Evolutionary conservation across 768 basidiomycete genomes (phyloP), one percentile per base, ranked within the genome.

Genomic region (Termitomyces titanicus): DNA sequence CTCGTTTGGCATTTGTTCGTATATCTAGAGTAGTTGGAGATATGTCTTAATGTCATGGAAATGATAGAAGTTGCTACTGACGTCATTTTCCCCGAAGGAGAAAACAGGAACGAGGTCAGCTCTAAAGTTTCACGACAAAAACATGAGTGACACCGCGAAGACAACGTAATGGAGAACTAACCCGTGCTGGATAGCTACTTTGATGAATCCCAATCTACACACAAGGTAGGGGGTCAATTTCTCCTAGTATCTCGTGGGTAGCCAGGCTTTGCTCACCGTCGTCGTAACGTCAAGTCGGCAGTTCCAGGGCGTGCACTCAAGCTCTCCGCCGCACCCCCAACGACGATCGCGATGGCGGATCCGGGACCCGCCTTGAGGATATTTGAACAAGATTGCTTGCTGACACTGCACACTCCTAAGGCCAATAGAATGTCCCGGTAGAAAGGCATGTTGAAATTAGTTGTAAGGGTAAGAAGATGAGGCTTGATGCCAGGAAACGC

Each of bases 61-160:
- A 22, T 33, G 7, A n/a, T 27, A 38, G 22, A 24, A 4, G 35
- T 35, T 10, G 17, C 9, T 18, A 54, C 83, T 65, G 58, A 95
- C 95, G 69, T 98, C 97, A 68, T 98, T 98, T 76, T 99, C 97
- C 12, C 97, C 97, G 63, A 99, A 99, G 5, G 93, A 95, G 66
- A 99, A 98, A 3, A 98, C 95, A 0, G 97, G 97, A 0, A 99
- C 97, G 11, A 99, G 77, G 64, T 95, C 93, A 37, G 97, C 97
- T 51, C 94, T 94, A 51, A 15, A 45, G n/a, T 25, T n/a, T 5
- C 24, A 27, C 17, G 12, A 25, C 20, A 27, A 18, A 53, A 46
- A 17, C 24, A 46, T 45, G n/a, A 35, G 31, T 7, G 13, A 29
- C 11, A n/a, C 10, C 24, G 35, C 7, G 17, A 38, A 35, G 20